These are phyloP conservation scores for Hypoxylon trugodes DNA, from an alignment of 495 filamentous ascomycete genomes.

Conservation along the genomic window DNA sequence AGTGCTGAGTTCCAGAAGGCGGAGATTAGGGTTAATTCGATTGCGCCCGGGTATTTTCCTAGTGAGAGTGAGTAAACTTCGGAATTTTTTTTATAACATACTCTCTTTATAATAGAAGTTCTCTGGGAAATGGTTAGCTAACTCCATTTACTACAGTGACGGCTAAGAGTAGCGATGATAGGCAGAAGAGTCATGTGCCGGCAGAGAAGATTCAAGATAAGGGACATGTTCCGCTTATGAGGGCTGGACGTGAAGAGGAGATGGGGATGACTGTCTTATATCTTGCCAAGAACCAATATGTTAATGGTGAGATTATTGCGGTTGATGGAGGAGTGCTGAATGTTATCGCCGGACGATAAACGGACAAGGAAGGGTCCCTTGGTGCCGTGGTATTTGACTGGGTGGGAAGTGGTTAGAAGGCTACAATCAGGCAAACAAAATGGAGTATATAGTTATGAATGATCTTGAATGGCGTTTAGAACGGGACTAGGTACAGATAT, in stretches of 20 bases:
- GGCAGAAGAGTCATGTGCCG: slow-evolving; percentile 61
- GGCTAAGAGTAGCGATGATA: slow-evolving; percentile 60
- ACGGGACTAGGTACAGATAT: too few relatives aligned
- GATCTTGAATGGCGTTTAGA: too few relatives aligned
- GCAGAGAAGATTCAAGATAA: slow-evolving; percentile 60
- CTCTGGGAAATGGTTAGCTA: not conserved
- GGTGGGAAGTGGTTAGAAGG: too few relatives aligned
- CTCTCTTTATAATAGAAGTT: not conserved
- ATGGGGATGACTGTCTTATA: slow-evolving; percentile 66
- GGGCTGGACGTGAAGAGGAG: slow-evolving; percentile 63
- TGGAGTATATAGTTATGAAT: too few relatives aligned
- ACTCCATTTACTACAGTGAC: slow-evolving; percentile 54
- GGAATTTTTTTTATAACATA: not conserved
- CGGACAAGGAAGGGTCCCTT: not conserved
- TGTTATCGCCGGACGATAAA: slow-evolving; percentile 40
- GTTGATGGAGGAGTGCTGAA: slow-evolving; percentile 67
- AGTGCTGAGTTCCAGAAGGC: slow-evolving; percentile 61
- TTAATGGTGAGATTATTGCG: slow-evolving; percentile 68
- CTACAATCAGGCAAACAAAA: too few relatives aligned
- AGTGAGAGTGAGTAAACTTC: slow-evolving; percentile 51
- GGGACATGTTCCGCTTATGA: slow-evolving; percentile 61
- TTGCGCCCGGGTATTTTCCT: slow-evolving; percentile 72
- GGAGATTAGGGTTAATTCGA: slow-evolving; percentile 67
- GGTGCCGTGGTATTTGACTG: not conserved
- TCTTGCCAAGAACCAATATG: slow-evolving; percentile 65